Base-by-base conservation (phyloP, 140 eudicot species). In the Flaveria floridana region DNA sequence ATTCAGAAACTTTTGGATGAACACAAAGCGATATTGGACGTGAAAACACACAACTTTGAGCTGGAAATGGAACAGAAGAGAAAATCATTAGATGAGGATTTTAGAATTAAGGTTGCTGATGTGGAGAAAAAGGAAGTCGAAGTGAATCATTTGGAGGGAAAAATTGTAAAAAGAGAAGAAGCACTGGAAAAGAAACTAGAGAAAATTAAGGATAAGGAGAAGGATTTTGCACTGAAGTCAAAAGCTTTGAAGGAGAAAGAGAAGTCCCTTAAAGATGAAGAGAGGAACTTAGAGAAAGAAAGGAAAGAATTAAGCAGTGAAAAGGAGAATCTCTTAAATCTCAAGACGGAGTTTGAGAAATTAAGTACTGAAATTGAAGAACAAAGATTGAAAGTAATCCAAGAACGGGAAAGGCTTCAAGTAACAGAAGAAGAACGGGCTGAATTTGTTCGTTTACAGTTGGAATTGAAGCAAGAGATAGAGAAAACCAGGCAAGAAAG, bases 1-100 rank as follows among this genome's bases (percentile, higher is more conserved):
- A 76, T 95, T 76, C 89, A 91, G 84, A 91, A 91, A 76, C 91
- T 88, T 82, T 59, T 95, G 91, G 97, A 95, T 78, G 96, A 95
- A 71, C 99, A 95, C 81, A 82, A 87, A 61, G 78, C 73, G 42
- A 59, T 80, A 55, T 76, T 95, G 82, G 92, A 86, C 57, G 75
- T 76, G 2, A 91, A 91, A 86, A 73, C 81, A 39, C 73, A 64
- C 51, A 91, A 85, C 47, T 89, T 95, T 78, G 97, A 95, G 78
- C 68, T 83, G 80, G 99, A 95, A 75, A 71, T 95, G 90, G 91
- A 87, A 15, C 85, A 87, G 70, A 95, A 81, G 85, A 89, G 87
- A 75, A 82, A 59, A 78, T 72, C 88, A 51, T 53, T 89, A 37
- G 95, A 91, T 58, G 89, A 87, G 59, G 92, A 87, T 64, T 78